Evolutionary conservation across 805 yeast species (phyloP).

Genomic region (Saturnispora diversa): DNA sequence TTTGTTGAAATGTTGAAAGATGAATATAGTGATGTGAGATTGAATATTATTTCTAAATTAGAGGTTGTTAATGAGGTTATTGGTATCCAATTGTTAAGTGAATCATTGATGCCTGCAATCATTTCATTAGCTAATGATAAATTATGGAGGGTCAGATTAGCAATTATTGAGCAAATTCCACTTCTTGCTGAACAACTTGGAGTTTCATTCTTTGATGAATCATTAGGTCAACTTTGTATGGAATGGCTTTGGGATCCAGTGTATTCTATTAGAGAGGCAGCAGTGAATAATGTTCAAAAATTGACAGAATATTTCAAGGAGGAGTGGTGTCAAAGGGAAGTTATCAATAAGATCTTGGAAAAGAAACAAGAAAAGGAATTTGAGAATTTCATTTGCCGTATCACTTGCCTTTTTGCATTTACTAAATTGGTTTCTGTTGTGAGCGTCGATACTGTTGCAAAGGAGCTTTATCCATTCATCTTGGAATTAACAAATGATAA

Average conservation of each 20-base stretch:
- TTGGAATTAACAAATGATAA: slow-evolving; percentile 63
- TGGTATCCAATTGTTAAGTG: slow-evolving; percentile 82
- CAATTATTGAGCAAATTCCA: slow-evolving; percentile 95
- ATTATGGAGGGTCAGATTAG: slow-evolving; percentile 96
- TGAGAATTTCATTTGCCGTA: slow-evolving; percentile 78
- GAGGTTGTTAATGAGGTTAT: slow-evolving; percentile 90
- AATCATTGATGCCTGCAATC: slow-evolving; percentile 88
- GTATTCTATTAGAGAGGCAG: slow-evolving; percentile 93
- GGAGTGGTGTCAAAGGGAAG: slow-evolving; percentile 83
- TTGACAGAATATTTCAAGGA: slow-evolving; percentile 85
- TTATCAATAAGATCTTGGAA: slow-evolving; percentile 65
- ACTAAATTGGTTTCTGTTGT: slow-evolving; percentile 76
- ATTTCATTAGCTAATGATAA: slow-evolving; percentile 92
- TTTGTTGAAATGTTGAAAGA: slow-evolving; percentile 91
- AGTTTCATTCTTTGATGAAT: slow-evolving; percentile 85
- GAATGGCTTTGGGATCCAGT: slow-evolving; percentile 99
- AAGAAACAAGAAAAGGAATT: slow-evolving; percentile 31
- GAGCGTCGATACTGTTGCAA: slow-evolving; percentile 44
- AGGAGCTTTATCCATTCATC: slow-evolving; percentile 72
- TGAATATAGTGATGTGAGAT: slow-evolving; percentile 92
- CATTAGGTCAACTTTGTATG: slow-evolving; percentile 81
- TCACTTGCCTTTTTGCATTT: slow-evolving; percentile 83
- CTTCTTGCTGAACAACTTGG: slow-evolving; percentile 91
- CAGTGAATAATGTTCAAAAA: slow-evolving; percentile 72
- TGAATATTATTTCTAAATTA: slow-evolving; percentile 86